These are phyloP conservation scores for Kodamaea arcana DNA, from an alignment of 1,139 yeast genomes.

Conservation along the genomic window DNA sequence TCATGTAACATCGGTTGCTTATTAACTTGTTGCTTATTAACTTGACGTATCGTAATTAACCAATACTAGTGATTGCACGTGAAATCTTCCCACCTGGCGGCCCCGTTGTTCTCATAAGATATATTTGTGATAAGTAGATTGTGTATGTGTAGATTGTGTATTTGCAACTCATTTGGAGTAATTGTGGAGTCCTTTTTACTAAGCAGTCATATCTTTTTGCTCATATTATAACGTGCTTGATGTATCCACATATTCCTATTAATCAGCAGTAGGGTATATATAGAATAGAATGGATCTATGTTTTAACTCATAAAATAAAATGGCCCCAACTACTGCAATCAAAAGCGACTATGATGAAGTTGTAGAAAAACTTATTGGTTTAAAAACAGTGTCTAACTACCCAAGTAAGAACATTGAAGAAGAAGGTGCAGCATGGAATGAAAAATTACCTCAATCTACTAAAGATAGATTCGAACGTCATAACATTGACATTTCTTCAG, in stretches of 20 bases:
- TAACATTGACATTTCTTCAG: conserved; percentile 14
- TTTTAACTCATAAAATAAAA: conserved; percentile 3
- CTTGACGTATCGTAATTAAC: too few species aligned
- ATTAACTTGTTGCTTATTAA: too few species aligned
- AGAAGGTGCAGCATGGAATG: conserved; percentile 8
- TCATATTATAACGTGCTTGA: background rate
- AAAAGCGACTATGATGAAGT: conserved; percentile 10
- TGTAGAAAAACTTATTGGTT: conserved; percentile 9
- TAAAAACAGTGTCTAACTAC: conserved; percentile 9
- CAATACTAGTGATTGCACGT: too few species aligned
- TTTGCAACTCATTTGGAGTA: too few species aligned
- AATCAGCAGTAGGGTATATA: conserved; percentile 8
- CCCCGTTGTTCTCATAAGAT: too few species aligned
- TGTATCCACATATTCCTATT: background rate
- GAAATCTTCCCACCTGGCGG: too few species aligned
- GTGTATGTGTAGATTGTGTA: too few species aligned
- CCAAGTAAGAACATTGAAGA: conserved; percentile 6
- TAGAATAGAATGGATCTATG: conserved; percentile 20
- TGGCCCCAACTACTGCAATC: conserved; percentile 12
- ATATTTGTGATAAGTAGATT: too few species aligned
- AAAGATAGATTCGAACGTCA: conserved; percentile 13
- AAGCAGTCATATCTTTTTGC: too few species aligned
- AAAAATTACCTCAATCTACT: conserved; percentile 12
- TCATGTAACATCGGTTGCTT: too few species aligned
- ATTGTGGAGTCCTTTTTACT: too few species aligned